Conservation (phyloP, 371 early-diverging fungal genomes). For the Encephalitozoon romaleae region DNA sequence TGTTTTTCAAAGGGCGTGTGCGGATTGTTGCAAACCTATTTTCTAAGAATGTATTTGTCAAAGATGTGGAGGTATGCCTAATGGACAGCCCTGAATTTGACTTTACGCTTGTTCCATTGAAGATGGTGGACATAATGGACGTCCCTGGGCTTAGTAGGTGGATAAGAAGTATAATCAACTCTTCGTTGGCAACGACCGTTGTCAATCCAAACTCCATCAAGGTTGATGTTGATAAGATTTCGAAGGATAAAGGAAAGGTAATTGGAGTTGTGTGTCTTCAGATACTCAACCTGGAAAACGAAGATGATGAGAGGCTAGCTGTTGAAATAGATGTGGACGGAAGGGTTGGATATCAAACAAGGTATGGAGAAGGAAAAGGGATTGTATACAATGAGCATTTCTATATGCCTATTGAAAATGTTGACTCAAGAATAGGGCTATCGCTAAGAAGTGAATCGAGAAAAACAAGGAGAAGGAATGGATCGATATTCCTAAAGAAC, state of each 20-base stretch:
- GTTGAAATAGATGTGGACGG: constrained; percentile 48
- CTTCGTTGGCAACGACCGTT: constrained; percentile 33
- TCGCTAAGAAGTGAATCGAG: constrained; percentile 1
- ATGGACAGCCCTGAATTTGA: constrained; percentile 76
- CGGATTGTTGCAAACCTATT: constrained; percentile 69
- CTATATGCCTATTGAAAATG: constrained; percentile 49
- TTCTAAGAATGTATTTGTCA: constrained; percentile 72
- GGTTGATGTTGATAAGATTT: constrained; percentile 54
- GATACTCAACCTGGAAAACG: constrained; percentile 35
- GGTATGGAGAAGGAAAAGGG: constrained; percentile 15
- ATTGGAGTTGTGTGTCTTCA: constrained; percentile 59
- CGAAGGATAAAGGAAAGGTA: constrained; percentile 35
- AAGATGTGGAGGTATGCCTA: constrained; percentile 72
- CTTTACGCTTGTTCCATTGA: constrained; percentile 76
- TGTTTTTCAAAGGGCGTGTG: constrained; percentile 71
- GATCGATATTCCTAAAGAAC: constrained; percentile 43
- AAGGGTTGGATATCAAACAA: constrained; percentile 20
- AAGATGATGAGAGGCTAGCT: constrained; percentile 10
- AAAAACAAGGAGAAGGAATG: constrained; percentile 9
- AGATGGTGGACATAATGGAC: constrained; percentile 70
- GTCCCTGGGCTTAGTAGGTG: constrained; percentile 62
- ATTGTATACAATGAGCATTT: constrained; percentile 53
- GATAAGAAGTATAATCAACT: constrained; percentile 59
- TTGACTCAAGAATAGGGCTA: constrained; percentile 38
- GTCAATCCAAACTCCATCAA: constrained; percentile 57